Evolutionary conservation across 2,329 filamentous ascomycete genomes (phyloP).

Genomic region (Diaporthe citri): DNA sequence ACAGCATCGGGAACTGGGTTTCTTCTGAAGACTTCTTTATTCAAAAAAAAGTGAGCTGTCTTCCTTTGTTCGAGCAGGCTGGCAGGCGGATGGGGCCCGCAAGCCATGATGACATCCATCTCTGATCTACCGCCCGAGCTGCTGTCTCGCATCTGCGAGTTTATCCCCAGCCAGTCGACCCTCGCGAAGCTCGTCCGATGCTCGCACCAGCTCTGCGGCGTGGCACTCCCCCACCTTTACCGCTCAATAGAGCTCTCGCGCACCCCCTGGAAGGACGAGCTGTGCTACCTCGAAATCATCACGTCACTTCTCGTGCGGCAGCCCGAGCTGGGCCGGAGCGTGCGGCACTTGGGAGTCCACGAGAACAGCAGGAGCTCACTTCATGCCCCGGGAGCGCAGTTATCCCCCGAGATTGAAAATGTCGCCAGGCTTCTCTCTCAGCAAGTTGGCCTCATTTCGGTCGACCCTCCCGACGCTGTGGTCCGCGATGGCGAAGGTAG

Average conservation of each 20-base stretch:
- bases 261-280: conserved; percentile 9
- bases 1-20: not conserved
- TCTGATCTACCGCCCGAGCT: conserved; percentile 29
- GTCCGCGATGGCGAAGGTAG: not conserved
- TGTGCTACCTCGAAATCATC: conserved; percentile 28
- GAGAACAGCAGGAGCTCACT: conserved; percentile 10
- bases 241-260: conserved; percentile 29
- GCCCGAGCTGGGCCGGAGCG: conserved; percentile 28
- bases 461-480: not conserved
- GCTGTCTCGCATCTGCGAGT: conserved; percentile 30
- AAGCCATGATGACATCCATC: conserved; percentile 15
- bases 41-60: too few species aligned
- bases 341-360: conserved; percentile 25
- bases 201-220: conserved; percentile 26
- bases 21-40: not conserved
- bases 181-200: conserved; percentile 26
- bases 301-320: conserved; percentile 18
- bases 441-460: not conserved
- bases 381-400: not conserved
- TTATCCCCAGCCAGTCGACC: conserved; percentile 28
- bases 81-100: not conserved
- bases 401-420: conserved; percentile 5
- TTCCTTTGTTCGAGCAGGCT: not conserved
- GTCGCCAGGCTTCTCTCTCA: not conserved
- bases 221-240: conserved; percentile 18